Base-by-base conservation (phyloP, 108 stramenopile genomes). In the Nitzschia sp. region DNA sequence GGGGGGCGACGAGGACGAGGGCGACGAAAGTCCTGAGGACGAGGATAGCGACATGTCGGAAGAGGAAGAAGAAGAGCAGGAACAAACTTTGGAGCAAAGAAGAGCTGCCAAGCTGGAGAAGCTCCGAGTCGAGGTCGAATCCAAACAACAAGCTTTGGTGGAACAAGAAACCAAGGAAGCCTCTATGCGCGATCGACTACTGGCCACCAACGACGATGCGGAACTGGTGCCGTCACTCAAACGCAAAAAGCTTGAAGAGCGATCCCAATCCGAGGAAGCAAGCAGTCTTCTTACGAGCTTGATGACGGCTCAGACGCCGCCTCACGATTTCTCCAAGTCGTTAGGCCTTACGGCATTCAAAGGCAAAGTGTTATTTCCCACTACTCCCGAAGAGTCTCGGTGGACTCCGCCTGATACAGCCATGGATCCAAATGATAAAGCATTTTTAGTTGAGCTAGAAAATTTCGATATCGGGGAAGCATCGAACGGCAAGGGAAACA, bases 321-420 rank as follows among this genome's bases (percentile, higher is more conserved):
- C 85, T 21, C 90, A 94, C 65, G 93, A 94, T 25, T 94, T 94
- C 55, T 90, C 88, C 5, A 77, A 88, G 57, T 79, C 74, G 19
- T 64, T 91, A 36, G 76, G 53, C 11, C 67, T 90, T 46, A 68
- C 65, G 24, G 23, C 66, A 13, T 64, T 63, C 59, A 72, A 79
- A 21, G 88, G 88, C 0, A 64, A 76, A 18, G 47, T 83, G n/a
- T 48, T 90, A 21, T 87, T 85, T 48, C 85, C 87, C 32, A 0
- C 19, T 0, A 34, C 71, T 21, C 58, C 59, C 0, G 51, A 77
- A 26, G 63, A 75, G 30, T 51, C 33, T 27, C 38, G 18, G 2
- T 94, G 93, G 93, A 47, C 66, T 9, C 93, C 93, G 55, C 88
- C 93, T 1, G 60, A 71, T 19, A 47, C 65, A 19, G 68, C 77